phyloP scores from a whole-genome alignment of 306 rosid genomes.

The Prunus mongolica region DNA sequence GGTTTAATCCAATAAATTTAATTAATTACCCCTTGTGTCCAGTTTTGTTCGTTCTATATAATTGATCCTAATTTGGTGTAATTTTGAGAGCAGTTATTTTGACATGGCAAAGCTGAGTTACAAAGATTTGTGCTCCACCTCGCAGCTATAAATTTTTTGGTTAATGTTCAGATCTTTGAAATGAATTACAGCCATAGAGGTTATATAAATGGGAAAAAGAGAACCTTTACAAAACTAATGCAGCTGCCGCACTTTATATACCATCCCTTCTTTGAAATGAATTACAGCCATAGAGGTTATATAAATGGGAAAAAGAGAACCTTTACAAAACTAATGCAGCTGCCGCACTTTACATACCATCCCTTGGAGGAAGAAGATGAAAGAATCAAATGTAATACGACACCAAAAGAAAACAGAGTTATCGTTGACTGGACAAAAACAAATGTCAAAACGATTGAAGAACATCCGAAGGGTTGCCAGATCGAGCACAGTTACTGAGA shows the following conservation, averaged over 20 bases:
- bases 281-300: not conserved
- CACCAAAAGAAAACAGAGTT: not conserved
- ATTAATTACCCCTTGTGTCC: not conserved
- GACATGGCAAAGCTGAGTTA: not conserved
- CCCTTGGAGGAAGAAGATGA: not conserved
- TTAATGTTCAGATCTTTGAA: not conserved
- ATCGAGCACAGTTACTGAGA: conserved; percentile 19
- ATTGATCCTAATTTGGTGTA: not conserved
- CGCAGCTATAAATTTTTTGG: not conserved
- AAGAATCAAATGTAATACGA: not conserved
- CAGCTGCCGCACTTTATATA: too few species aligned
- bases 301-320: not conserved
- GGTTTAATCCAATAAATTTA: conserved; percentile 33
- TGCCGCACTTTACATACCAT: not conserved
- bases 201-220: not conserved
- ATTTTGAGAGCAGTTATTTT: not conserved
- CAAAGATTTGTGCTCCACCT: not conserved
- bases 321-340: not conserved
- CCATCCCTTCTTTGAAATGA: not conserved
- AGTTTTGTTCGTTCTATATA: not conserved
- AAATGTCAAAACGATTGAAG: not conserved
- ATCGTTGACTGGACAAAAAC: not conserved
- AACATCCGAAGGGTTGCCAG: not conserved
- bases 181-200: not conserved
- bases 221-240: not conserved